These are phyloP conservation scores for Macrocybe gigantea DNA, from an alignment of 768 basidiomycete species.

Conservation along the genomic window DNA sequence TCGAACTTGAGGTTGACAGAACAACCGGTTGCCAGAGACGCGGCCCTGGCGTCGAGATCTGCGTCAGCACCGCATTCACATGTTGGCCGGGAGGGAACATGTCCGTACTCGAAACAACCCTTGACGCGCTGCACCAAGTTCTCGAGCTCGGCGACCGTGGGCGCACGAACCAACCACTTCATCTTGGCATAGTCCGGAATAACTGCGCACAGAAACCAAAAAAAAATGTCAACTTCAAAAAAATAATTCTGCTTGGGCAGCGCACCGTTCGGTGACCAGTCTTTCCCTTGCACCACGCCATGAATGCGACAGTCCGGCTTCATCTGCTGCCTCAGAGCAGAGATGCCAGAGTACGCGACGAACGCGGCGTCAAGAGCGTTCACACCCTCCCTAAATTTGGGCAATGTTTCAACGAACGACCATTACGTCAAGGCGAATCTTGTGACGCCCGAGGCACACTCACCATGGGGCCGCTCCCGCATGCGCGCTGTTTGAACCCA, in stretches of 20 bases:
- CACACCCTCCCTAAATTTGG: slow-evolving; percentile 57
- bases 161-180: slow-evolving; percentile 67
- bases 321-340: slow-evolving; percentile 82
- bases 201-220: slow-evolving; percentile 34
- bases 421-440: too few relatives aligned
- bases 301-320: slow-evolving; percentile 77
- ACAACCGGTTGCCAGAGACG: slow-evolving; percentile 58
- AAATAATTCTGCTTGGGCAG: neutral
- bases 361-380: slow-evolving; percentile 90
- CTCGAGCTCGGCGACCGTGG: slow-evolving; percentile 50
- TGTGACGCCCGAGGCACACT: slow-evolving; percentile 2
- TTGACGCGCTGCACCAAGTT: slow-evolving; percentile 52
- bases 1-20: slow-evolving; percentile 37
- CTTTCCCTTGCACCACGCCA: slow-evolving; percentile 65
- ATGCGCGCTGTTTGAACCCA: slow-evolving; percentile 49
- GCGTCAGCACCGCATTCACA: slow-evolving; percentile 5
- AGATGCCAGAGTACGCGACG: slow-evolving; percentile 72
- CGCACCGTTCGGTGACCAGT: slow-evolving; percentile 68
- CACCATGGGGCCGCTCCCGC: slow-evolving; percentile 77
- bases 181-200: slow-evolving; percentile 81
- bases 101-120: slow-evolving; percentile 65
- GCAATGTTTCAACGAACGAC: neutral
- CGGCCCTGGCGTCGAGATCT: slow-evolving; percentile 40
- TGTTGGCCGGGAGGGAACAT: neutral
- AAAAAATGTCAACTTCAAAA: neutral